Percentiles rank a stretch among this genome's conserved stretches.
Evolutionary conservation across 305 asterid genomes (phyloP).

Genomic region (Fraxinus paxiana): DNA sequence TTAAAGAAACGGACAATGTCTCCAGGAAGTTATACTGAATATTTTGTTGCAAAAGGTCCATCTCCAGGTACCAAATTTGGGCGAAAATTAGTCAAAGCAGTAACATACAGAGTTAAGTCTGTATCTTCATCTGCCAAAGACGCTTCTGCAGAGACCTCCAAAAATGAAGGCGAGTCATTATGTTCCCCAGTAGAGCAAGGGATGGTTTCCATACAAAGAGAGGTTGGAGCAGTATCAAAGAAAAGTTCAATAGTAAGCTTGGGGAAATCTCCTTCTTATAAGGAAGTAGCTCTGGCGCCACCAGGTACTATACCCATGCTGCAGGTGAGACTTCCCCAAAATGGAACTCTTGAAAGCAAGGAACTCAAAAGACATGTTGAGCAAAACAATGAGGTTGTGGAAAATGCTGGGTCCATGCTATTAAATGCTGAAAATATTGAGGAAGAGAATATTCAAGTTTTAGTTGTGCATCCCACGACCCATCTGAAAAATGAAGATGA

Average conservation of each 20-base stretch:
- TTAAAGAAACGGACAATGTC: constrained; percentile 60
- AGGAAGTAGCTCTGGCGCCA: constrained; percentile 97
- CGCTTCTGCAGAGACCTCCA: constrained; percentile 40
- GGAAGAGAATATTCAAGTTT: constrained; percentile 35
- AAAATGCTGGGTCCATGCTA: constrained; percentile 26
- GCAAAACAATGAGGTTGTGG: constrained; percentile 34
- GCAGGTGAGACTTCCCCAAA: constrained; percentile 51
- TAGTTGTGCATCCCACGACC: constrained; percentile 30
- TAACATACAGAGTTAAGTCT: constrained; percentile 86
- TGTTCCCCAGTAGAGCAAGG: constrained; percentile 43
- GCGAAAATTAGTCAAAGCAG: constrained; percentile 65
- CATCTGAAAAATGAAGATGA: constrained; percentile 38
- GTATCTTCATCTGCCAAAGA: constrained; percentile 52
- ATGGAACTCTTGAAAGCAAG: constrained; percentile 35
- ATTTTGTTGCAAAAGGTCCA: constrained; percentile 71
- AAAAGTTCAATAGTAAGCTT: constrained; percentile 74
- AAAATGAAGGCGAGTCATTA: constrained; percentile 43
- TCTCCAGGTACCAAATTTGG: constrained; percentile 66
- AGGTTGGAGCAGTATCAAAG: constrained; percentile 46
- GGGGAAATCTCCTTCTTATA: constrained; percentile 93
- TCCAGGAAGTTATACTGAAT: constrained; percentile 72
- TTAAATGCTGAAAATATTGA: constrained; percentile 36
- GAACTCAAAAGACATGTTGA: constrained; percentile 40
- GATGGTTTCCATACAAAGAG: constrained; percentile 44
- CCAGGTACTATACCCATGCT: constrained; percentile 85